Conservation (phyloP, 2,329 filamentous ascomycete species). For the Pyrenophora graminea region DNA sequence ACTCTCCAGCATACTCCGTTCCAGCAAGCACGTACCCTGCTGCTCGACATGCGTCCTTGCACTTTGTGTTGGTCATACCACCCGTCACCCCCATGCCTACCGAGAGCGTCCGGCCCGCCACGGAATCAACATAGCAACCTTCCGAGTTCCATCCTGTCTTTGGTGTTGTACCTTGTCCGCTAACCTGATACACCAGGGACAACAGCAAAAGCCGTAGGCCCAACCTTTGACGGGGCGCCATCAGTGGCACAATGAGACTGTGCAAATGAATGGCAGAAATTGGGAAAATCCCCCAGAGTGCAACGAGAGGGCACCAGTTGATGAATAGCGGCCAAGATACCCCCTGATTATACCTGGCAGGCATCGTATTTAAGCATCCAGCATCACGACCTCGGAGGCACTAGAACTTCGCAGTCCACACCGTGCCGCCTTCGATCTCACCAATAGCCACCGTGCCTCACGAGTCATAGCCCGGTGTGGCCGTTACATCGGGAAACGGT, state of each 20-base stretch:
- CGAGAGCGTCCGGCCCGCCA: constrained; percentile 22
- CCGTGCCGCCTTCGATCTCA: not conserved
- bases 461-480: not conserved
- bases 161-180: constrained; percentile 5
- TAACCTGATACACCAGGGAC: constrained; percentile 3
- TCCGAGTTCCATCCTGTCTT: constrained; percentile 26
- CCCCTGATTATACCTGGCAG: not conserved
- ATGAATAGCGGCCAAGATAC: not conserved
- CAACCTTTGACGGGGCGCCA: constrained; percentile 2
- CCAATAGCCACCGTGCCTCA: not conserved
- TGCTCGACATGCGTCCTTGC: constrained; percentile 25
- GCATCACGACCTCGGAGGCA: not conserved
- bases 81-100: constrained; percentile 20
- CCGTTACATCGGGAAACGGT: not conserved
- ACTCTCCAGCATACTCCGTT: constrained; percentile 32
- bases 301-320: constrained; percentile 2
- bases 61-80: constrained; percentile 30
- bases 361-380: constrained; percentile 5
- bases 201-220: constrained; percentile 5
- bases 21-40: constrained; percentile 24
- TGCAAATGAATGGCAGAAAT: constrained; percentile 1
- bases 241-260: not conserved
- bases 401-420: not conserved
- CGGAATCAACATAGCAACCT: constrained; percentile 31
- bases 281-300: not conserved